Percentiles rank a stretch among this genome's conserved stretches.
Conservation (phyloP, 257 asterid species). For the Galeopsis tetrahit region DNA sequence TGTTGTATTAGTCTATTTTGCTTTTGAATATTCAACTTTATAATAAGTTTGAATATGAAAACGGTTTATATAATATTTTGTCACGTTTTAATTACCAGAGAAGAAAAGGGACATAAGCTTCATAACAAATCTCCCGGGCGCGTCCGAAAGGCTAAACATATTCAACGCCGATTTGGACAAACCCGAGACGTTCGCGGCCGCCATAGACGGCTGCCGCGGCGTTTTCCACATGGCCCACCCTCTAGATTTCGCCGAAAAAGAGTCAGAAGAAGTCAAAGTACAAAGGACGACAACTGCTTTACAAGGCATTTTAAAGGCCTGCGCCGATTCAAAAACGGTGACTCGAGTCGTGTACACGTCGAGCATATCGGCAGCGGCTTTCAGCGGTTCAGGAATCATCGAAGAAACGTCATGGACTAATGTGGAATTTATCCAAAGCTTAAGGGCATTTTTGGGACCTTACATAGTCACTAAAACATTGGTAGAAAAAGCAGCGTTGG, state of each 20-base stretch:
- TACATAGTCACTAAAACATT: constrained; percentile 59
- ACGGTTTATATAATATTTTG: no score
- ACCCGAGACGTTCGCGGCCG: constrained; percentile 50
- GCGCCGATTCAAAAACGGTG: constrained; percentile 57
- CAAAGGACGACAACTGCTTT: constrained; percentile 38
- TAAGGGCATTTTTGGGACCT: constrained; percentile 34
- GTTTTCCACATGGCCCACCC: constrained; percentile 85
- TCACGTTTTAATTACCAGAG: background rate
- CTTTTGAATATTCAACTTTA: no score
- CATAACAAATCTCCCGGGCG: constrained; percentile 58
- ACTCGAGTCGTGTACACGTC: constrained; percentile 59
- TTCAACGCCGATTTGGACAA: constrained; percentile 64
- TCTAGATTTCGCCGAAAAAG: constrained; percentile 50
- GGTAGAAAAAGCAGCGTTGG: constrained; percentile 58
- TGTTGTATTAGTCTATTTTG: no score
- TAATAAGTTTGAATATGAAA: no score
- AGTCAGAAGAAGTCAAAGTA: constrained; percentile 48
- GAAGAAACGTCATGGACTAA: constrained; percentile 53
- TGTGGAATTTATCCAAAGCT: constrained; percentile 40
- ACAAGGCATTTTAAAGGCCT: constrained; percentile 45
- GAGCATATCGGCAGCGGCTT: constrained; percentile 43
- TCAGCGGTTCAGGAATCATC: constrained; percentile 21
- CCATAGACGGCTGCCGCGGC: constrained; percentile 68
- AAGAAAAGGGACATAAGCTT: constrained; percentile 43
- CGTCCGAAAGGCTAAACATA: constrained; percentile 54